phyloP scores from a whole-genome alignment of 768 basidiomycete species.

The Dioszegia crocea region DNA sequence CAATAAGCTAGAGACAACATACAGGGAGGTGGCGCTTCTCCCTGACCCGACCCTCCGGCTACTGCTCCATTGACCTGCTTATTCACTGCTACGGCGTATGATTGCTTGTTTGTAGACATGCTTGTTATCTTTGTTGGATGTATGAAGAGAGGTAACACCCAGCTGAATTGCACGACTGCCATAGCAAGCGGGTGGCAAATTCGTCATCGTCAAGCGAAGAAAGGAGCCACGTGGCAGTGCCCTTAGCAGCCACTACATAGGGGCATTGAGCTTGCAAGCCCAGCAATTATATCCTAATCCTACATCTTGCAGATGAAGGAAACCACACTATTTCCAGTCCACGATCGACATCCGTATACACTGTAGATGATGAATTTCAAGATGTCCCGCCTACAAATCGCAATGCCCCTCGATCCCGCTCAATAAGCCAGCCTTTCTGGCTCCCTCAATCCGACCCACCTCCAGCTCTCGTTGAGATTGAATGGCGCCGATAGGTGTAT shows the following conservation, averaged over 20 bases:
- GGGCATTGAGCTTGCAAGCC: too few species aligned
- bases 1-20: neutral
- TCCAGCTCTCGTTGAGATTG: neutral
- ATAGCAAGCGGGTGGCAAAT: neutral
- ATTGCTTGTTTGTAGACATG: conserved; percentile 5
- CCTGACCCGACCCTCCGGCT: neutral
- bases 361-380: too few species aligned
- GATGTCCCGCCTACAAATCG: too few species aligned
- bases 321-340: too few species aligned
- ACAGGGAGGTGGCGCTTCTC: conserved; percentile 27
- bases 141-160: too few species aligned
- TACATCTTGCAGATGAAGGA: too few species aligned
- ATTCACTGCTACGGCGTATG: conserved; percentile 6
- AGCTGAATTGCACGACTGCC: neutral
- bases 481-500: conserved; percentile 4
- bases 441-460: conserved; percentile 1
- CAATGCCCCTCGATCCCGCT: too few species aligned
- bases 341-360: neutral
- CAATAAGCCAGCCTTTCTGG: neutral
- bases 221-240: neutral
- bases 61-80: neutral
- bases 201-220: neutral
- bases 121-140: neutral
- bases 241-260: too few species aligned
- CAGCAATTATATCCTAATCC: too few species aligned